phyloP scores from a whole-genome alignment of 495 filamentous ascomycete species.

The Neurospora hispaniola region DNA sequence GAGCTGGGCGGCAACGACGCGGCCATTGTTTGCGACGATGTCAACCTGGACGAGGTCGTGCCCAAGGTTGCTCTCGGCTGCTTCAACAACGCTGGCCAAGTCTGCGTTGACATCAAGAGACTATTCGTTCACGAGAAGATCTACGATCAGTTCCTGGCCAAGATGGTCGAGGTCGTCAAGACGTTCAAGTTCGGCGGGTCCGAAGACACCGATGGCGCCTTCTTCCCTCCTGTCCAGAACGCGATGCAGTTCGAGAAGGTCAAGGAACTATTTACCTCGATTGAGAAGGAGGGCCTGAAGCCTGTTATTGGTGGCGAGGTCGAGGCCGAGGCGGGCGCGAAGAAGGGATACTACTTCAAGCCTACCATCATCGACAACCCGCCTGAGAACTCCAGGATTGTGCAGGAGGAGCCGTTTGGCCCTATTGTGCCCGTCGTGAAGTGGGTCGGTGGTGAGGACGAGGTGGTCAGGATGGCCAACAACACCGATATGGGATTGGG shows the following conservation, averaged over 20 bases:
- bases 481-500: slow-evolving; percentile 45
- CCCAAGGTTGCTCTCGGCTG: slow-evolving; percentile 39
- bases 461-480: slow-evolving; percentile 48
- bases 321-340: background rate
- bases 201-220: slow-evolving; percentile 28
- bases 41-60: slow-evolving; percentile 50
- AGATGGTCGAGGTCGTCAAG: slow-evolving; percentile 46
- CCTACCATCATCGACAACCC: slow-evolving; percentile 42
- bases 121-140: slow-evolving; percentile 60
- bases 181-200: slow-evolving; percentile 35
- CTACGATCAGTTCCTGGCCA: slow-evolving; percentile 49
- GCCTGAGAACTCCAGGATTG: slow-evolving; percentile 31
- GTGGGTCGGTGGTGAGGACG: slow-evolving; percentile 44
- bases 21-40: slow-evolving; percentile 53
- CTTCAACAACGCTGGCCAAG: slow-evolving; percentile 52
- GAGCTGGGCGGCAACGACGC: slow-evolving; percentile 60
- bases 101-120: slow-evolving; percentile 46
- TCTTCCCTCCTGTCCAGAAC: slow-evolving; percentile 52
- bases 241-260: slow-evolving; percentile 46
- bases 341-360: slow-evolving; percentile 36
- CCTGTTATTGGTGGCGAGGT: slow-evolving; percentile 29
- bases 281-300: slow-evolving; percentile 33
- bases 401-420: slow-evolving; percentile 43
- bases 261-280: slow-evolving; percentile 34
- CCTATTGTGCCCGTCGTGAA: slow-evolving; percentile 47